These are phyloP conservation scores for Solanum rostratum DNA, from an alignment of 257 asterid genomes.

Conservation along the genomic window DNA sequence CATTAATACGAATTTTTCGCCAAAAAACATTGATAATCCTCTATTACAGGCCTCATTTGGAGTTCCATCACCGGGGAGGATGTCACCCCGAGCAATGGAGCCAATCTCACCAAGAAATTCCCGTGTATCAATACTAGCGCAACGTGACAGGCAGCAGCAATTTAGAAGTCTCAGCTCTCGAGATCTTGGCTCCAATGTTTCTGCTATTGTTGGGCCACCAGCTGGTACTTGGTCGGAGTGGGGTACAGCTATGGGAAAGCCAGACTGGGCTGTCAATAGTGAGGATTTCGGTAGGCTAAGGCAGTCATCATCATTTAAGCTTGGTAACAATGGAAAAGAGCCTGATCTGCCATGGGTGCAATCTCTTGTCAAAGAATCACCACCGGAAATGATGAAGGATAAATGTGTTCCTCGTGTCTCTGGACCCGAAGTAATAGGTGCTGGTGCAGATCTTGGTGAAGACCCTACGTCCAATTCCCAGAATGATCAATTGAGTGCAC, in stretches of 20 bases:
- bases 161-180: slow-evolving; percentile 67
- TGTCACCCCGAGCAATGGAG: slow-evolving; percentile 60
- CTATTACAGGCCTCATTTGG: slow-evolving; percentile 42
- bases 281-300: slow-evolving; percentile 33
- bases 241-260: slow-evolving; percentile 44
- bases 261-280: slow-evolving; percentile 43
- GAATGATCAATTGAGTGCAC: slow-evolving; percentile 42
- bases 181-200: slow-evolving; percentile 44
- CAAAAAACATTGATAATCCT: slow-evolving; percentile 47
- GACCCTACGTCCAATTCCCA: slow-evolving; percentile 13
- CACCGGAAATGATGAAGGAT: slow-evolving; percentile 57
- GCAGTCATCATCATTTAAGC: slow-evolving; percentile 59
- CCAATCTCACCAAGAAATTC: slow-evolving; percentile 69
- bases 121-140: slow-evolving; percentile 49
- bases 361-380: slow-evolving; percentile 65
- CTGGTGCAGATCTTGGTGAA: slow-evolving; percentile 24
- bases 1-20: slow-evolving; percentile 43
- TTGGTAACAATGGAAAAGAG: slow-evolving; percentile 31
- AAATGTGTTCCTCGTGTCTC: slow-evolving; percentile 14
- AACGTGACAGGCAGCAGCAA: slow-evolving; percentile 47
- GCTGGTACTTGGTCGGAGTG: slow-evolving; percentile 49
- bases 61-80: slow-evolving; percentile 51
- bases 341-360: slow-evolving; percentile 77
- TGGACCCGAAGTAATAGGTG: slow-evolving; percentile 6
- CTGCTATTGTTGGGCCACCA: slow-evolving; percentile 35